Conservation (phyloP, 495 filamentous ascomycete genomes). For the Parmelia sp. region DNA sequence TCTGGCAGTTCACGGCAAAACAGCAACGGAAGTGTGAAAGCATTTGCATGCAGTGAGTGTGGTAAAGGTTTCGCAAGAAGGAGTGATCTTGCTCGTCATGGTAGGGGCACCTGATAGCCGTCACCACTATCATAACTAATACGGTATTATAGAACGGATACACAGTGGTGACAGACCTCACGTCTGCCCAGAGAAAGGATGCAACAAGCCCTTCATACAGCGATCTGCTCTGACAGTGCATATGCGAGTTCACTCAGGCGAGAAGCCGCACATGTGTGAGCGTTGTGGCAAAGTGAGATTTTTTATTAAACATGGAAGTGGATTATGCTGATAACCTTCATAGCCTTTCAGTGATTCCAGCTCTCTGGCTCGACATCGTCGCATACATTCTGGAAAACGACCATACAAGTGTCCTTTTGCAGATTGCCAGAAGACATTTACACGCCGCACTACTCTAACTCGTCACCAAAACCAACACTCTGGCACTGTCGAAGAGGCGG, state of each 20-base stretch:
- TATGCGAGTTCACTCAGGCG: constrained; percentile 89
- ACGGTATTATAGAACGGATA: constrained; percentile 66
- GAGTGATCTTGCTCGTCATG: constrained; percentile 91
- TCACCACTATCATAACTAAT: constrained; percentile 29
- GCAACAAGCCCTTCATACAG: constrained; percentile 95
- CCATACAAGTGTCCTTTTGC: constrained; percentile 97
- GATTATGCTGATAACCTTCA: constrained; percentile 25
- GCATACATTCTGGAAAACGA: constrained; percentile 92
- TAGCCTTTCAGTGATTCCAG: constrained; percentile 99
- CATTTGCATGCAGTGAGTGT: constrained; percentile 87
- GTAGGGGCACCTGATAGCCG: constrained; percentile 46
- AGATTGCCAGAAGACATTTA: constrained; percentile 98
- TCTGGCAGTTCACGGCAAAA: constrained; percentile 33
- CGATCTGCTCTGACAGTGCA: constrained; percentile 96
- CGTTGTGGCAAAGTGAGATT: constrained; percentile 81
- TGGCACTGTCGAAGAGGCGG: constrained; percentile 90
- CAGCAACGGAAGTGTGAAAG: constrained; percentile 58
- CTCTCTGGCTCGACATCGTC: constrained; percentile 84
- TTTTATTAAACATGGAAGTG: constrained; percentile 14
- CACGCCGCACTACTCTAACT: constrained; percentile 87
- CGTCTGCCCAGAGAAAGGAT: constrained; percentile 83
- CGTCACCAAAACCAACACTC: constrained; percentile 95
- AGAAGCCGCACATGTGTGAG: constrained; percentile 98
- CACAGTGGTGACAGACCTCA: constrained; percentile 90
- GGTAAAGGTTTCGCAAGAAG: constrained; percentile 87